Percentiles rank a stretch among this genome's conserved stretches.
Evolutionary conservation across 352 stramenopile genomes (phyloP).

Genomic region (Pythium vanterpoolii): DNA sequence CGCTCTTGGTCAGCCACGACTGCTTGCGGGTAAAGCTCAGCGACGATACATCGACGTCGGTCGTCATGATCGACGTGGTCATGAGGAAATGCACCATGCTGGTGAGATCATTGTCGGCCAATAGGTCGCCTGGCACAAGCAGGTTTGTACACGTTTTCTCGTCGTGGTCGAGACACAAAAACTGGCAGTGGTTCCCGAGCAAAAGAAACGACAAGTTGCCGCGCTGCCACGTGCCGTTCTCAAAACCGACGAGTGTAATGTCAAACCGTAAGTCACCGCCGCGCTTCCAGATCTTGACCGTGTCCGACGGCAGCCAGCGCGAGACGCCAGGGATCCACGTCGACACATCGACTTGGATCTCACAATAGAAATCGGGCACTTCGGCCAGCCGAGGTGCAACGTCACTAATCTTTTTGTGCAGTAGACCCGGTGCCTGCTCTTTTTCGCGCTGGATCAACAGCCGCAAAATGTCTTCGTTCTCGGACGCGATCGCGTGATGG

Average conservation of each 20-base stretch:
- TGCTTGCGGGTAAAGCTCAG: conserved; percentile 44
- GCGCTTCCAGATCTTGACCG: conserved; percentile 75
- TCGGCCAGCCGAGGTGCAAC: conserved; percentile 40
- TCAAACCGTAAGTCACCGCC: conserved; percentile 57
- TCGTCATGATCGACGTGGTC: conserved; percentile 53
- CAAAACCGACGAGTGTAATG: conserved; percentile 61
- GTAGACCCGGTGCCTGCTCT: conserved; percentile 45
- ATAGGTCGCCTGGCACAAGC: conserved; percentile 24
- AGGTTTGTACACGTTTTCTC: conserved; percentile 43
- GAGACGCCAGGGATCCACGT: conserved; percentile 73
- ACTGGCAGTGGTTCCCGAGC: conserved; percentile 33
- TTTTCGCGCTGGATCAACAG: conserved; percentile 60
- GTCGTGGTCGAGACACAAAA: conserved; percentile 59
- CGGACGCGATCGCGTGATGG: conserved; percentile 51
- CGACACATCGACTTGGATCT: conserved; percentile 62
- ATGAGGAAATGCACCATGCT: conserved; percentile 61
- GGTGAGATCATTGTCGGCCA: conserved; percentile 41
- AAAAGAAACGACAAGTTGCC: conserved; percentile 65
- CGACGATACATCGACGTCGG: conserved; percentile 37
- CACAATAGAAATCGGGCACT: conserved; percentile 62
- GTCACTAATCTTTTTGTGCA: conserved; percentile 48
- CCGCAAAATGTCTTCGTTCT: conserved; percentile 59
- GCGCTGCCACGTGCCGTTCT: conserved; percentile 57
- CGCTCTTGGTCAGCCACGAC: conserved; percentile 41
- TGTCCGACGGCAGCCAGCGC: conserved; percentile 66